Conservation (phyloP, 2,329 filamentous ascomycete genomes). For the Zopfia rhizophila region DNA sequence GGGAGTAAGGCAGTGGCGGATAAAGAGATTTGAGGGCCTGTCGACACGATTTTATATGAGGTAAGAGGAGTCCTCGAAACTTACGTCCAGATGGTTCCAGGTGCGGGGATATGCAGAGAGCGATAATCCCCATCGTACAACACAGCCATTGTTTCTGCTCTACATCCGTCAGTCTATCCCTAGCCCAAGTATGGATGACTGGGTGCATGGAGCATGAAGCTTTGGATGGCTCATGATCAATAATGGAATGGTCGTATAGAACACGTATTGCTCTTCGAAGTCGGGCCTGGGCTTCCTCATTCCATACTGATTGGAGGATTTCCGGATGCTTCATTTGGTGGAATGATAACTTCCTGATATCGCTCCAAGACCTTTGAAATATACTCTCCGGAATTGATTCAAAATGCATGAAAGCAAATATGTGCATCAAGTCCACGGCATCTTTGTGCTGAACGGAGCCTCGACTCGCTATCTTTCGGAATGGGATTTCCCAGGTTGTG, state of each 20-base stretch:
- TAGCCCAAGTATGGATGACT: constrained; percentile 45
- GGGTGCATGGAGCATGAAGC: constrained; percentile 45
- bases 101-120: constrained; percentile 34
- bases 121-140: constrained; percentile 35
- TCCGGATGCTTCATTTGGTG: constrained; percentile 18
- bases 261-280: constrained; percentile 23
- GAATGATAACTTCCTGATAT: constrained; percentile 8
- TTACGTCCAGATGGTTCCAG: constrained; percentile 23
- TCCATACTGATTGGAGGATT: constrained; percentile 28
- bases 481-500: constrained; percentile 40
- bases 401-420: constrained; percentile 45
- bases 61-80: constrained; percentile 31
- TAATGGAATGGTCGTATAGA: constrained; percentile 33
- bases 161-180: constrained; percentile 36
- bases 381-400: constrained; percentile 38
- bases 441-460: constrained; percentile 32
- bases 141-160: constrained; percentile 39
- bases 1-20: constrained; percentile 32
- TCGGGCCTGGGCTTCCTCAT: constrained; percentile 24
- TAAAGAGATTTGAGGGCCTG: constrained; percentile 23
- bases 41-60: constrained; percentile 26
- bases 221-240: constrained; percentile 31
- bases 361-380: constrained; percentile 22
- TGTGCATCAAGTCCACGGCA: constrained; percentile 45
- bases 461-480: constrained; percentile 28